Conservation (phyloP, 495 filamentous ascomycete genomes). For the Annulohypoxylon nitens region DNA sequence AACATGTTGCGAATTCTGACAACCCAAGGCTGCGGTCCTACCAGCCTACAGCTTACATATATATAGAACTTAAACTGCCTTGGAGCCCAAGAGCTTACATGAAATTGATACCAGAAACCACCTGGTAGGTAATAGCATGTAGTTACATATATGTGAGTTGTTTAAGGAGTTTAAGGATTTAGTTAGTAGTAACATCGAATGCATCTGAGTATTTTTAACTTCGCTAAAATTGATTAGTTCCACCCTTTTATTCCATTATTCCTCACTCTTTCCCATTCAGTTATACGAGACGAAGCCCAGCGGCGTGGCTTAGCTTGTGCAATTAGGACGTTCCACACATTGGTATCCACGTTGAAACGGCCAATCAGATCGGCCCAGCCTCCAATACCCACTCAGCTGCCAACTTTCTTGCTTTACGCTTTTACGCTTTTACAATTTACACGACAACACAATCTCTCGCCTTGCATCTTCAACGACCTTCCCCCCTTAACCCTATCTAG, state of each 20-base stretch:
- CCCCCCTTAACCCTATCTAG: conserved; percentile 28
- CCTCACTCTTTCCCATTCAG: conserved; percentile 16
- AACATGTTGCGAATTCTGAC: conserved; percentile 15
- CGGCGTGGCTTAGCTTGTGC: conserved; percentile 38
- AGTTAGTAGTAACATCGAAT: not conserved
- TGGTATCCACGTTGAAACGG: conserved; percentile 34
- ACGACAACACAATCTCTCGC: conserved; percentile 44
- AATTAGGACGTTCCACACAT: conserved; percentile 37
- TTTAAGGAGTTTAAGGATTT: not conserved
- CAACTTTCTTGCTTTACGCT: conserved; percentile 40
- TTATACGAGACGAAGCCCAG: conserved; percentile 28
- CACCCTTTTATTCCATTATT: conserved; percentile 2
- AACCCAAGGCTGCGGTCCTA: not conserved
- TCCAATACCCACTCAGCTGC: conserved; percentile 39
- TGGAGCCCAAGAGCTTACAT: not conserved
- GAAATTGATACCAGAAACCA: not conserved
- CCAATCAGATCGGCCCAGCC: conserved; percentile 29
- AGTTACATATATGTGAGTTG: not conserved
- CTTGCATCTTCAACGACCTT: conserved; percentile 33
- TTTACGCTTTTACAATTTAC: conserved; percentile 21
- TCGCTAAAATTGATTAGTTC: conserved; percentile 17
- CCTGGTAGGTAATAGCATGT: not conserved
- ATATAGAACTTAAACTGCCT: not conserved
- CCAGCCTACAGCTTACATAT: conserved; percentile 1
- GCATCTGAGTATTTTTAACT: conserved; percentile 2